These are phyloP conservation scores for Endoconidiophora laricicola DNA, from an alignment of 2,329 filamentous ascomycete genomes.

Conservation along the genomic window DNA sequence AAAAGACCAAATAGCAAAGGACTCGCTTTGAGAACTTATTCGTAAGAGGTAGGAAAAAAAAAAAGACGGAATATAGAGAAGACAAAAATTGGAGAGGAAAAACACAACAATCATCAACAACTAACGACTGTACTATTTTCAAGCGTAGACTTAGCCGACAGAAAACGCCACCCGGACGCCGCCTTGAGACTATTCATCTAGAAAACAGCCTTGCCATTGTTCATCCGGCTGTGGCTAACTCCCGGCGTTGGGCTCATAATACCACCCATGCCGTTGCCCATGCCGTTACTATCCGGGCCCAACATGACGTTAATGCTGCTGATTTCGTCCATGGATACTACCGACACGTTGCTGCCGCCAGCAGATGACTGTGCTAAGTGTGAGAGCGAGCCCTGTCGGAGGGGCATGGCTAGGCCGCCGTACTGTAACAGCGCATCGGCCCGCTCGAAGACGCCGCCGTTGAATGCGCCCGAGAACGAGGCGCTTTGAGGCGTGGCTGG, in stretches of 20 bases:
- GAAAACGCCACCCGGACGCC: too few relatives aligned
- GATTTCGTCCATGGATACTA: conserved; percentile 10
- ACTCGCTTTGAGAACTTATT: too few relatives aligned
- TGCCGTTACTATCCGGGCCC: background rate
- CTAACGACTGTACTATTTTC: too few relatives aligned
- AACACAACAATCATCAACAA: too few relatives aligned
- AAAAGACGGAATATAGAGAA: background rate
- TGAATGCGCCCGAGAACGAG: conserved; percentile 37
- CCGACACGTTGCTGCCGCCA: conserved; percentile 9
- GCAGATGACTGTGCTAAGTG: conserved; percentile 12
- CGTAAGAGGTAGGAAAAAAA: too few relatives aligned
- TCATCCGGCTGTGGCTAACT: conserved; percentile 20
- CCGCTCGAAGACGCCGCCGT: conserved; percentile 42
- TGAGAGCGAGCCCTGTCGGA: conserved; percentile 25
- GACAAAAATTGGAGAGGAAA: background rate
- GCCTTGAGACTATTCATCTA: conserved; percentile 14
- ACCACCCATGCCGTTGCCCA: conserved; percentile 1
- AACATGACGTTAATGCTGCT: conserved; percentile 7
- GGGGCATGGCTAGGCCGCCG: conserved; percentile 39
- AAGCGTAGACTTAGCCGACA: too few relatives aligned
- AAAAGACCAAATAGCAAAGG: background rate
- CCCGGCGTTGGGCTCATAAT: conserved; percentile 6
- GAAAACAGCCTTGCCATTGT: conserved; percentile 24
- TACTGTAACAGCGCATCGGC: conserved; percentile 38
- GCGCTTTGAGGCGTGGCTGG: conserved; percentile 50